These are phyloP conservation scores for Phlebiopsis flavidoalba DNA, from an alignment of 768 basidiomycete genomes.

Conservation along the genomic window DNA sequence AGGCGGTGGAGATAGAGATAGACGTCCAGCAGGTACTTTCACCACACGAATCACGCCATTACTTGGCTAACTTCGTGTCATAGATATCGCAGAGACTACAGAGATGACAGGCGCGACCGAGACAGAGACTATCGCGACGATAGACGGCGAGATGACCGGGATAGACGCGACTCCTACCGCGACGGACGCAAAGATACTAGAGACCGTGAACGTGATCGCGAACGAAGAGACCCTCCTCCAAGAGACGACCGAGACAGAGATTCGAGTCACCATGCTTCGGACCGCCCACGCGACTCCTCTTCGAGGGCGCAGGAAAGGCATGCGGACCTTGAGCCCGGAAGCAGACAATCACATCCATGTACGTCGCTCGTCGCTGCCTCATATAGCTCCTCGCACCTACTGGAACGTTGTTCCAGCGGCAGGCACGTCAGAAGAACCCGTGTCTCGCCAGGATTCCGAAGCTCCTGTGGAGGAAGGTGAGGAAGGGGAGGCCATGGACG, in stretches of 20 bases:
- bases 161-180: constrained; percentile 29
- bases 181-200: constrained; percentile 33
- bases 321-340: neutral
- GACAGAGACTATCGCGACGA: constrained; percentile 27
- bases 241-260: constrained; percentile 4
- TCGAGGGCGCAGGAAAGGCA: constrained; percentile 1
- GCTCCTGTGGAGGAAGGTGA: constrained; percentile 45
- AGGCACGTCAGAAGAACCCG: constrained; percentile 23
- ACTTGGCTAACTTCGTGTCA: neutral
- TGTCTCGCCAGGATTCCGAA: constrained; percentile 36
- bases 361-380: neutral
- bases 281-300: constrained; percentile 23
- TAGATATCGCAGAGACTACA: constrained; percentile 24
- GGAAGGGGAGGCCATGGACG: constrained; percentile 42
- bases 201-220: constrained; percentile 42
- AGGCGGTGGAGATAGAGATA: constrained; percentile 16
- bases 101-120: constrained; percentile 34
- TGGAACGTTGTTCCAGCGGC: neutral
- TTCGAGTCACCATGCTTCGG: constrained; percentile 20
- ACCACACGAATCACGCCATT: neutral
- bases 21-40: constrained; percentile 6
- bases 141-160: constrained; percentile 57
- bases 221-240: constrained; percentile 17
- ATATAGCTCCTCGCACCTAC: neutral
- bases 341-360: constrained; percentile 3